Base-by-base conservation (phyloP, 768 basidiomycete species). In the Tulasnella sp. region DNA sequence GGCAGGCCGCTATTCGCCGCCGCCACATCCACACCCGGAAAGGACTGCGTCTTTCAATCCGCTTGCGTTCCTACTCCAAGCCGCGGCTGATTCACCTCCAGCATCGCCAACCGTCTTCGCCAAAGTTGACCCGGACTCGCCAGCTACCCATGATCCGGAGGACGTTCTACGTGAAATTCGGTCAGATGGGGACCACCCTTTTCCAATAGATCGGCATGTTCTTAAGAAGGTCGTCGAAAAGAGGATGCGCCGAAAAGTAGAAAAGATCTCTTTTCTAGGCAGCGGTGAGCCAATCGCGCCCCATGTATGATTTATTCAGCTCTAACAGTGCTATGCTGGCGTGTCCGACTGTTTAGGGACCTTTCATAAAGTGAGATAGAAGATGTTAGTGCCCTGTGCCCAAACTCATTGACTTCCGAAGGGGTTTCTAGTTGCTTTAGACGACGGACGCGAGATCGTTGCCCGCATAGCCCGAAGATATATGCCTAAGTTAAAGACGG, bases 401-500 rank as follows among this genome's bases (percentile, higher is more conserved):
- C n/a, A 39, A 76, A 26, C 57, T 29, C 11, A 67, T 4, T 67
- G 74, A 71, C 70, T 55, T 35, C 77, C 44, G 75, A 79, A 94
- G 92, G 93, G 92, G 40, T 95, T 94, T 85, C 87, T 93, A 1
- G 85, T 94, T 73, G 91, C 90, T 10, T 87, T 94, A 26, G 86
- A 84, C 26, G 89, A 91, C 81, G 85, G 87, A 20, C 78, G 87
- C 73, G 87, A 92, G 78, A 83, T 95, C 61, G 90, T 95, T 10
- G 92, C 92, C 7, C 89, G 93, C 51, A 92, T 95, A 32, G 93
- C 93, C 3, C 90, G 93, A 73, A 89, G 92, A 13, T 95, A 92
- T 77, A 93, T 95, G 92, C 91, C 93, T 0, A 88, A 91, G 44
- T 87, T 94, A 80, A 95, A 95, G 85, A 94, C 92, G 4, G 91